Base-by-base conservation (phyloP, 495 filamentous ascomycete species). In the Cercophora samala region DNA sequence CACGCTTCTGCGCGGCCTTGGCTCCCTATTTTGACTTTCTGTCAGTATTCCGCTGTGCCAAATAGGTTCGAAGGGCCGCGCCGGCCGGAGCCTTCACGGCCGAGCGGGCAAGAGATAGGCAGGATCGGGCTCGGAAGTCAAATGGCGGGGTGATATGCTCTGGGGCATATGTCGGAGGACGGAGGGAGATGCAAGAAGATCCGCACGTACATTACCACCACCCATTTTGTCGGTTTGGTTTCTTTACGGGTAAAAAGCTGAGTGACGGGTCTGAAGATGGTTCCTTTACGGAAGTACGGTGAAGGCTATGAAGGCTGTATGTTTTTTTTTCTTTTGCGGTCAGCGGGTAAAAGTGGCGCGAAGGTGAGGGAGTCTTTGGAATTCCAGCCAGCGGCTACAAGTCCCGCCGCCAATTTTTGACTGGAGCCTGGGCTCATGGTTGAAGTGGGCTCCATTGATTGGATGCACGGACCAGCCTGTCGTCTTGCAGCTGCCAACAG, bases 1-100 rank as follows among this genome's bases (percentile, higher is more conserved):
- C 84, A 66, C 84, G 84, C 82, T 86, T 86, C 72, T 83, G 82
- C 73, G 79, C 78, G 25, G 84, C 83, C 76, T 85, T 86, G 73
- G 82, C 83, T 78, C 84, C 84, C 84, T 85, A 65, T 25, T 46
- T 60, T 26, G 26, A 51, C 29, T 21, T 22, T 32, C 19, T 64
- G 42, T 64, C 60, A 60, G 64, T 61, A 8, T 37, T 46, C 26
- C 26, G 60, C 23, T 53, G 24, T 29, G 24, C 37, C 32, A 64
- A 22, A 19, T 53, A 61, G 55, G 54, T 61, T 62, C 46, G 22
- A 61, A 52, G 58, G 37, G 37, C 37, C 37, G 37, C 37, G 37
- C 37, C 37, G 37, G 13, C 37, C 37, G 37, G 37, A 9, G 6
- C 15, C 1, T 46, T 46, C 37, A 46, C 15, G 37, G 37, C 37